Evolutionary conservation across 2,329 filamentous ascomycete genomes (phyloP).

Genomic region (Calonectria crousiana): DNA sequence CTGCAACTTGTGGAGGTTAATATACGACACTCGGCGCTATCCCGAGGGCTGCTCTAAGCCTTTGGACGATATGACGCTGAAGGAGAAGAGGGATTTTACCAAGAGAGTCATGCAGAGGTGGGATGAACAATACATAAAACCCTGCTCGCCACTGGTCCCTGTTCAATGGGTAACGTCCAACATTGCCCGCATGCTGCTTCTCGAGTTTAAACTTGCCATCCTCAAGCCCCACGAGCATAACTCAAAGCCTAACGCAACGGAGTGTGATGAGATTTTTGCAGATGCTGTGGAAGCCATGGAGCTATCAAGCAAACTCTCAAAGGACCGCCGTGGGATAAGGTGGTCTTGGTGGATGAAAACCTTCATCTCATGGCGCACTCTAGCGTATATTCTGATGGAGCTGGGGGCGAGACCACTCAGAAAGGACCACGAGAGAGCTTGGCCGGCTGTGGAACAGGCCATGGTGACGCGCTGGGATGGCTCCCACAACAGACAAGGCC

Average conservation of each 20-base stretch:
- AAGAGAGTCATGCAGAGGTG: background rate
- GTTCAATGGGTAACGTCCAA: background rate
- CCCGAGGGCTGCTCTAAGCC: background rate
- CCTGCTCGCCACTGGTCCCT: background rate
- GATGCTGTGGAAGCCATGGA: background rate
- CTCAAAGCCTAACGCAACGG: background rate
- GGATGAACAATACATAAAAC: background rate
- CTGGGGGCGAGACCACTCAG: background rate
- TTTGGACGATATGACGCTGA: background rate
- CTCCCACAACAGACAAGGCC: background rate
- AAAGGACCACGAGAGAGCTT: background rate
- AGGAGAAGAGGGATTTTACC: background rate
- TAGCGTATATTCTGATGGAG: background rate
- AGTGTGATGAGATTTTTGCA: background rate
- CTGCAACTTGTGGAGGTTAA: background rate
- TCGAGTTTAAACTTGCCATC: background rate
- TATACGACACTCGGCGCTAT: background rate
- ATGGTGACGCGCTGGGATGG: background rate
- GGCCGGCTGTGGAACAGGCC: background rate
- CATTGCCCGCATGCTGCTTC: background rate
- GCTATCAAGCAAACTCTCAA: background rate
- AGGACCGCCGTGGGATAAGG: background rate
- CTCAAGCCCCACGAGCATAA: background rate
- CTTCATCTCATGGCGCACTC: background rate
- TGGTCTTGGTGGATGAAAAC: conserved; percentile 2